Evolutionary conservation across 441 rosid genomes (phyloP).

Genomic region (Macaranga tanarius): DNA sequence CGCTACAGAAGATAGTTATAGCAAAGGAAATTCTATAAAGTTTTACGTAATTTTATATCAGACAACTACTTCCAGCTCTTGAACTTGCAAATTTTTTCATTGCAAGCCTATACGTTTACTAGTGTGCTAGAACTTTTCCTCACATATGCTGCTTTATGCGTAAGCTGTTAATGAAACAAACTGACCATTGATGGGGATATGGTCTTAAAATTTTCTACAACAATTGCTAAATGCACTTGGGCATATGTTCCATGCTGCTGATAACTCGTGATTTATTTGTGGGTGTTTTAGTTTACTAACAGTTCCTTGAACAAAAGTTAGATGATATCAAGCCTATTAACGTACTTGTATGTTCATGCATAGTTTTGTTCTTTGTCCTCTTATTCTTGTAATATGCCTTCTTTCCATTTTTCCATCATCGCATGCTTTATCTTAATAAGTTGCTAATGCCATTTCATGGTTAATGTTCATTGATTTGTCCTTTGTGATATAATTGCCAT

Average conservation of each 20-base stretch:
- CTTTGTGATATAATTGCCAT: conserved; percentile 4
- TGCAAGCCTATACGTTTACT: background rate
- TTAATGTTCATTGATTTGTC: background rate
- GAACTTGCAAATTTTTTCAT: background rate
- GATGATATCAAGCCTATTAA: background rate
- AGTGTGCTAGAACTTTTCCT: background rate
- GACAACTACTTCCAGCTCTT: background rate
- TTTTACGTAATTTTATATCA: background rate
- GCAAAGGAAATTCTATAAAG: background rate
- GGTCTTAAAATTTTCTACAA: background rate
- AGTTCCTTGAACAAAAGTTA: too few relatives aligned
- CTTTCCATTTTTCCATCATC: background rate
- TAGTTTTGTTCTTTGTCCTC: background rate
- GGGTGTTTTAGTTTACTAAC: too few relatives aligned
- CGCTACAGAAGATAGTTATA: too few relatives aligned
- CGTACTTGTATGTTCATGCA: background rate
- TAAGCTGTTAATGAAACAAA: background rate
- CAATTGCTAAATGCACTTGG: background rate
- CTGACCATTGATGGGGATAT: background rate
- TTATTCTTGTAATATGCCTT: background rate
- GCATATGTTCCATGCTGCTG: background rate
- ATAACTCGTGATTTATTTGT: background rate
- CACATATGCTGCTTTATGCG: background rate
- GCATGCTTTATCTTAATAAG: background rate
- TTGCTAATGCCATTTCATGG: background rate